Percentiles rank a stretch among this genome's conserved stretches.
phyloP scores from a whole-genome alignment of 192 early-diverging fungal species.

The Dimargaris verticillata region DNA sequence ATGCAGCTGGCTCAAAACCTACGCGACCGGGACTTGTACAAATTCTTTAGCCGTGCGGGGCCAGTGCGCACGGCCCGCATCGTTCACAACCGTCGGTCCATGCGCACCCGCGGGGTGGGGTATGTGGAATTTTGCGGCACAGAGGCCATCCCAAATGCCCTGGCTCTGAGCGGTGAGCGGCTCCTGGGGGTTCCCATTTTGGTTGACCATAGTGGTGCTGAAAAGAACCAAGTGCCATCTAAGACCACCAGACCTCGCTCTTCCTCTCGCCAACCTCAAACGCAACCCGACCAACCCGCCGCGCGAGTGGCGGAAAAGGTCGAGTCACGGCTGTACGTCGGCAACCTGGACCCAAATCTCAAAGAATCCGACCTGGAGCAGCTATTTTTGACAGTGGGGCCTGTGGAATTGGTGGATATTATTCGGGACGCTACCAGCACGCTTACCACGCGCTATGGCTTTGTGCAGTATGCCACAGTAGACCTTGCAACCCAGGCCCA shows the following conservation, averaged over 20 bases:
- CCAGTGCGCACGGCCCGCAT: constrained; percentile 75
- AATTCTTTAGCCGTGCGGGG: constrained; percentile 70
- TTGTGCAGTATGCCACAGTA: constrained; percentile 47
- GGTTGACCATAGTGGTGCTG: constrained; percentile 77
- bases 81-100: constrained; percentile 65
- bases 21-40: constrained; percentile 58
- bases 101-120: constrained; percentile 82
- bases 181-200: constrained; percentile 88
- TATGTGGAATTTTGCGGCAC: constrained; percentile 93
- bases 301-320: constrained; percentile 7
- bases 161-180: constrained; percentile 67
- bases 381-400: constrained; percentile 73
- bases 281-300: background rate
- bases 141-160: constrained; percentile 63
- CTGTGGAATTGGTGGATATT: constrained; percentile 65
- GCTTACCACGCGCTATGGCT: constrained; percentile 56
- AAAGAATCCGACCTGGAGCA: constrained; percentile 55
- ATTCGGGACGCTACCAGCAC: constrained; percentile 57
- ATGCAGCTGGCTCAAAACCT: constrained; percentile 79
- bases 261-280: constrained; percentile 15
- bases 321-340: constrained; percentile 40
- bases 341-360: constrained; percentile 42
- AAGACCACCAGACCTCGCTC: constrained; percentile 23
- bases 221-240: constrained; percentile 73
- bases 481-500: background rate